These are phyloP conservation scores for Lycium barbarum DNA, from an alignment of 257 asterid species.

Conservation along the genomic window DNA sequence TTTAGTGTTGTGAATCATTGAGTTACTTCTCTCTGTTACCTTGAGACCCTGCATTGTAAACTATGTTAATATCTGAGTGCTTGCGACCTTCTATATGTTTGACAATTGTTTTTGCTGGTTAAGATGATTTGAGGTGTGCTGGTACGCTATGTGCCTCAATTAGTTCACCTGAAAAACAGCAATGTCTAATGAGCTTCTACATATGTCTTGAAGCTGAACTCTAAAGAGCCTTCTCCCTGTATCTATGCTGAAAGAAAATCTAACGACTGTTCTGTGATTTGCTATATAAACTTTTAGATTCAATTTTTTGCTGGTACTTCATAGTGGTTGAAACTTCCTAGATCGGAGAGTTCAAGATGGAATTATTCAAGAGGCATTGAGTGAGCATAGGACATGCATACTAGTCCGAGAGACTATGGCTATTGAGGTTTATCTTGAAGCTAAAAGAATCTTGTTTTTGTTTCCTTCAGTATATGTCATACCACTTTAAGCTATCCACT, in stretches of 20 bases:
- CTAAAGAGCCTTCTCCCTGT: background rate
- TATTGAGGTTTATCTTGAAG: conserved; percentile 1
- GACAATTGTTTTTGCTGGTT: conserved; percentile 11
- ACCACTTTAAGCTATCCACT: background rate
- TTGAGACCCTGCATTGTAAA: background rate
- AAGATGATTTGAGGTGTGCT: background rate
- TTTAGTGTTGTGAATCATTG: conserved; percentile 21
- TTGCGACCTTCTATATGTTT: background rate
- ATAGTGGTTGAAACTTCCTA: conserved; percentile 4
- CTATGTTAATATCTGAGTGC: conserved; percentile 14
- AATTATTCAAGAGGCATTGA: background rate
- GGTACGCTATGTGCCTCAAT: conserved; percentile 11
- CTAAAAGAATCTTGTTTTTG: conserved; percentile 7
- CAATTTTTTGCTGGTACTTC: background rate
- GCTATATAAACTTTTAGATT: background rate
- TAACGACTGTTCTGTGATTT: background rate
- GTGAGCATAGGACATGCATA: background rate
- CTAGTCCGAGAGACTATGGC: background rate
- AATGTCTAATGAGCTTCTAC: conserved; percentile 1
- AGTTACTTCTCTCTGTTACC: background rate
- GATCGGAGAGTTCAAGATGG: background rate
- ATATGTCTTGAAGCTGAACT: conserved; percentile 25
- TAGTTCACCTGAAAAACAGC: conserved; percentile 14
- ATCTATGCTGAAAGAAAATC: background rate
- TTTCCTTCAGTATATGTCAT: conserved; percentile 5